Evolutionary conservation across 2,329 filamentous ascomycete species (phyloP), one percentile per base, ranked within the genome.

Genomic region (Fusarium papillatum): DNA sequence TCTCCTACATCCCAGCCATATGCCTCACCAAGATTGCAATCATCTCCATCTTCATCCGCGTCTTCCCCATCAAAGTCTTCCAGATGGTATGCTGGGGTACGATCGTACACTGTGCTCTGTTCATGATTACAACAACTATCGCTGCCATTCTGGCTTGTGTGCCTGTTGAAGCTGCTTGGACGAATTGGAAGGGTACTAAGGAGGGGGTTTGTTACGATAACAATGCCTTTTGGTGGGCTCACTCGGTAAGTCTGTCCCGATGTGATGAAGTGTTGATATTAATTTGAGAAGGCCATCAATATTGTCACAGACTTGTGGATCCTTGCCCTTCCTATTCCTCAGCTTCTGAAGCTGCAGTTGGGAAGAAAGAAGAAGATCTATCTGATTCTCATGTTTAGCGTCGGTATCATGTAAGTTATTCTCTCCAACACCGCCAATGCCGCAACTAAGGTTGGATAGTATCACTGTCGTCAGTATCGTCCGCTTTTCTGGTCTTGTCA

Each of bases 1-100:
- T 66, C 9, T 41, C 38, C 2, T 66, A 66, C 14, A 66, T 60
- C n/a, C 48, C 64, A 14, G 64, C 38, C 64, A 66, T 66, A 53
- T 59, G 48, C n/a, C 59, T 62, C 7, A 62, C 59, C 16, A 62
- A 62, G 38, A 62, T 62, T 9, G 59, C 59, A 16, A 62, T 62
- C 24, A 38, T 62, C 26, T 39, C 24, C 59, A 62, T 62, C 24
- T 62, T 39, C 17, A 26, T 62, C 36, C 59, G 59, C 1, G 59
- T 62, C 24, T 62, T 62, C 38, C 59, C 59, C 16, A 26, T 17
- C 16, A 36, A 17, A 7, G 10, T 38, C 8, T 60, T 60, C 9
- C 55, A 60, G 34, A 17, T 22, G 55, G 22, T 60, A 26, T 60
- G 55, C 9, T 60, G 55, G 55, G 55, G 14, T 9, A 60, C 55